phyloP scores from a whole-genome alignment of 1,284 basidiomycete genomes.

The Sanguinoderma infundibulare region DNA sequence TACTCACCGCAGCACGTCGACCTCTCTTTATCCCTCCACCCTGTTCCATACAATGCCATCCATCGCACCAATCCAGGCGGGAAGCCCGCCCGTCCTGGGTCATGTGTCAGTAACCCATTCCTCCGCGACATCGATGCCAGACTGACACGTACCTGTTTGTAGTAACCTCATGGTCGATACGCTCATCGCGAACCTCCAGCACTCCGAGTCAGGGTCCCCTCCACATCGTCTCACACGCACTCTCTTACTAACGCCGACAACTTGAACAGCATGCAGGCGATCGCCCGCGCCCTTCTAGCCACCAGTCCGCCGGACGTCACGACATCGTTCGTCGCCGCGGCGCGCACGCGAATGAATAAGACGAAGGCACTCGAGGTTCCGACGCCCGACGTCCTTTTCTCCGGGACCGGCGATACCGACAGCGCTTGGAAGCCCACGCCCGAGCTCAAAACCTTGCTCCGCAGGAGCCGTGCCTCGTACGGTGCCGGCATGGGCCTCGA shows the following conservation, averaged over 20 bases:
- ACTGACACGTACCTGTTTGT: constrained; percentile 14
- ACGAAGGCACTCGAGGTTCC: constrained; percentile 42
- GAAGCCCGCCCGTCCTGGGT: constrained; percentile 11
- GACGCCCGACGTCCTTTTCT: constrained; percentile 45
- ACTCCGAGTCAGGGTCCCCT: constrained; percentile 62
- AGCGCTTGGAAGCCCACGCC: constrained; percentile 49
- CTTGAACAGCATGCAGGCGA: constrained; percentile 72
- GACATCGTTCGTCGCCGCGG: constrained; percentile 62
- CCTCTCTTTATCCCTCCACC: not conserved
- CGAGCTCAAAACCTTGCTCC: constrained; percentile 54
- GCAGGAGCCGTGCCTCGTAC: constrained; percentile 65
- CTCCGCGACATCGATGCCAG: not conserved
- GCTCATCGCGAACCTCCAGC: constrained; percentile 71
- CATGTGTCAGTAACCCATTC: constrained; percentile 58
- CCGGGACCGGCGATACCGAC: constrained; percentile 42
- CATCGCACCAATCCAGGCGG: not conserved
- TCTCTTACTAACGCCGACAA: constrained; percentile 10
- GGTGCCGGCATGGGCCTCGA: constrained; percentile 76
- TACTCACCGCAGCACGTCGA: not conserved
- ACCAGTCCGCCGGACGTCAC: constrained; percentile 64
- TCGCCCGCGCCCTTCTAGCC: constrained; percentile 67
- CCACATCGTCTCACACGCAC: not conserved
- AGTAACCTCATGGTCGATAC: constrained; percentile 85
- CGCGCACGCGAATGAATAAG: constrained; percentile 60
- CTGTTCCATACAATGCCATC: not conserved